Evolutionary conservation across 352 stramenopile genomes (phyloP).

Genomic region (Globisporangium ultimum): DNA sequence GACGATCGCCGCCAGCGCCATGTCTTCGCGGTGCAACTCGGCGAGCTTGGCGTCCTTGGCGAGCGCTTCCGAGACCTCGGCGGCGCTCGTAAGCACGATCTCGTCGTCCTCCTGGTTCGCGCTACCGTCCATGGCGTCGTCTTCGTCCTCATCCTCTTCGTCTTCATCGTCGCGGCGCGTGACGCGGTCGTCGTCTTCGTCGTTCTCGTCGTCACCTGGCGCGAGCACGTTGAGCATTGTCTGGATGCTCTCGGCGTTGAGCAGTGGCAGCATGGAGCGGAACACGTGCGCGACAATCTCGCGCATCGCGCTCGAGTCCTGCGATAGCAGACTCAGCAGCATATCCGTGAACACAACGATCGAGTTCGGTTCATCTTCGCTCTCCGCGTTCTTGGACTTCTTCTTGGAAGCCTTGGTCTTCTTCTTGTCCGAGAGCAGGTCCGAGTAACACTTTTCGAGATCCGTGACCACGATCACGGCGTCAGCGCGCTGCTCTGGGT

Average conservation of each 20-base stretch:
- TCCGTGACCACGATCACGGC: constrained; percentile 51
- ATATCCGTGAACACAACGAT: constrained; percentile 81
- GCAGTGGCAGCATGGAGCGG: constrained; percentile 61
- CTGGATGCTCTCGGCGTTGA: constrained; percentile 55
- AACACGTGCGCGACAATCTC: constrained; percentile 84
- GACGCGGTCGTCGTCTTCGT: constrained; percentile 25
- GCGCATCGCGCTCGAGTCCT: constrained; percentile 80
- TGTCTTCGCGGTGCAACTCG: constrained; percentile 70
- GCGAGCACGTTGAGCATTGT: constrained; percentile 74
- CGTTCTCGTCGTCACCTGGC: constrained; percentile 26
- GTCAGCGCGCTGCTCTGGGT: constrained; percentile 61
- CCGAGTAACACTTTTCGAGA: constrained; percentile 63
- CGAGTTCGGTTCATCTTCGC: constrained; percentile 32
- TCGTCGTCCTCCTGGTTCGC: constrained; percentile 53
- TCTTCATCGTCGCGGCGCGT: constrained; percentile 21
- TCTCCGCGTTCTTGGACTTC: constrained; percentile 6
- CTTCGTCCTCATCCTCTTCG: constrained; percentile 35
- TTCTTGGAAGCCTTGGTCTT: constrained; percentile 33
- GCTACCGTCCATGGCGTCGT: constrained; percentile 34
- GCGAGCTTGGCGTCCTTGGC: constrained; percentile 57
- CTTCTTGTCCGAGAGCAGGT: constrained; percentile 42
- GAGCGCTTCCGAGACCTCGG: constrained; percentile 69
- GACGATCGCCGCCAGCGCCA: constrained; percentile 76
- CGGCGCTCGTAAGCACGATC: constrained; percentile 46
- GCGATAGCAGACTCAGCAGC: constrained; percentile 76